These are phyloP conservation scores for Magnaporthiopsis incrustans DNA, from an alignment of 2,329 filamentous ascomycete species.

Conservation along the genomic window DNA sequence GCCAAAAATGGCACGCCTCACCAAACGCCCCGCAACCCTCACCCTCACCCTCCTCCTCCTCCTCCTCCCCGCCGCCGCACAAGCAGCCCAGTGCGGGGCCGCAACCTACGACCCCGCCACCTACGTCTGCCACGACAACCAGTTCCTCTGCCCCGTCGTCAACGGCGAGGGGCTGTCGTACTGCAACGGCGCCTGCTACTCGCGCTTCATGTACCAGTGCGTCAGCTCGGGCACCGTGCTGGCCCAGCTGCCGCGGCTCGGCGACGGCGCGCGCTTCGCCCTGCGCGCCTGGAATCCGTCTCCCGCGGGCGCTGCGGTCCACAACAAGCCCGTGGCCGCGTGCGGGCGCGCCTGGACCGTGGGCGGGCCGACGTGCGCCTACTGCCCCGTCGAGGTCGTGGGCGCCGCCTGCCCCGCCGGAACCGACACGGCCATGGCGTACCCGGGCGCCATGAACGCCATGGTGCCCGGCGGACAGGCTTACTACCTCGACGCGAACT, in stretches of 20 bases:
- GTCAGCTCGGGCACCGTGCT: conserved; percentile 15
- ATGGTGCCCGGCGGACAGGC: conserved; percentile 25
- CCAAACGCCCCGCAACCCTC: neutral
- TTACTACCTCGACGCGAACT: conserved; percentile 20
- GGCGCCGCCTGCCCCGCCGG: conserved; percentile 19
- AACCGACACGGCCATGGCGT: conserved; percentile 18
- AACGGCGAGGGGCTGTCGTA: conserved; percentile 25
- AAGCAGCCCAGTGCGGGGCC: conserved; percentile 11
- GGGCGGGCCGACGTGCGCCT: conserved; percentile 21
- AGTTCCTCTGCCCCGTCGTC: conserved; percentile 25
- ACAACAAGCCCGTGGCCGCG: conserved; percentile 22
- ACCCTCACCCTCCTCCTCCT: conserved; percentile 9
- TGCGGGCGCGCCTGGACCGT: conserved; percentile 16
- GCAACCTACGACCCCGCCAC: conserved; percentile 12
- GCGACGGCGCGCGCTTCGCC: conserved; percentile 16
- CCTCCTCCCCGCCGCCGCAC: neutral
- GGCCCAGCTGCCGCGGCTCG: conserved; percentile 15
- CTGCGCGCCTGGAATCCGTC: conserved; percentile 23
- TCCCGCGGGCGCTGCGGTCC: conserved; percentile 12
- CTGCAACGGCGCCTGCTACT: conserved; percentile 27
- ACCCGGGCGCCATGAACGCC: conserved; percentile 19
- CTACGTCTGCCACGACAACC: conserved; percentile 23
- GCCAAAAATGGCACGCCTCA: neutral
- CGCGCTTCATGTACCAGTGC: conserved; percentile 25
- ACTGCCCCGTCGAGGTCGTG: conserved; percentile 20